phyloP scores from a whole-genome alignment of 192 early-diverging fungal species.

The Gryganskiella cystojenkinii region DNA sequence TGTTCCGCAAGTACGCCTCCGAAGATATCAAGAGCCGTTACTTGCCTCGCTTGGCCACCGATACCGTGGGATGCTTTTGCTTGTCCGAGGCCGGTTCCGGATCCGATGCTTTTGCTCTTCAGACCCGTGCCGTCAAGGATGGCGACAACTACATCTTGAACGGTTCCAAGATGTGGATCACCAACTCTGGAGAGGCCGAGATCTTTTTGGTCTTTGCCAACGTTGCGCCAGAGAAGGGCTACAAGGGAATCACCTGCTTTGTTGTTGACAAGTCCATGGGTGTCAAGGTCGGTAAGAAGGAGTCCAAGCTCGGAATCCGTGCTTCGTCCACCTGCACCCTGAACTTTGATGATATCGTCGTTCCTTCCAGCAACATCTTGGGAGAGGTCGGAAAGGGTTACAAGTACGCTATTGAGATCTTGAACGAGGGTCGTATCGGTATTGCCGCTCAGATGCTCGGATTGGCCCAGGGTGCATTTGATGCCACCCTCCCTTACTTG shows the following conservation, averaged over 20 bases:
- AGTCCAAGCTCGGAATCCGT: slow-evolving; percentile 97
- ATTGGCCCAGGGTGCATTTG: slow-evolving; percentile 93
- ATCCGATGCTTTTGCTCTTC: slow-evolving; percentile 92
- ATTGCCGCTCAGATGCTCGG: slow-evolving; percentile 99
- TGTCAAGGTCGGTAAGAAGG: slow-evolving; percentile 94
- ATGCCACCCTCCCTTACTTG: slow-evolving; percentile 88
- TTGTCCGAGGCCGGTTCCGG: slow-evolving; percentile 94
- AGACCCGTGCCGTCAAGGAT: slow-evolving; percentile 85
- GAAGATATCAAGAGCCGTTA: slow-evolving; percentile 83
- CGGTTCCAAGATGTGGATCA: slow-evolving; percentile 94
- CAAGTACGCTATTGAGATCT: slow-evolving; percentile 97
- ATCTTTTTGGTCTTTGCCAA: slow-evolving; percentile 99
- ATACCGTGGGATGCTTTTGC: slow-evolving; percentile 94
- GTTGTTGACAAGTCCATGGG: slow-evolving; percentile 94
- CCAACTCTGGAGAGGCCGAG: slow-evolving; percentile 95
- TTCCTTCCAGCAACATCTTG: slow-evolving; percentile 88
- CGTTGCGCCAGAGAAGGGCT: slow-evolving; percentile 91
- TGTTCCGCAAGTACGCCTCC: slow-evolving; percentile 86
- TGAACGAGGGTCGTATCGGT: slow-evolving; percentile 98
- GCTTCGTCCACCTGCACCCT: slow-evolving; percentile 95
- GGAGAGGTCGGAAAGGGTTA: slow-evolving; percentile 97
- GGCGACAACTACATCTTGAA: slow-evolving; percentile 92
- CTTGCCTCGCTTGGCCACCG: slow-evolving; percentile 83
- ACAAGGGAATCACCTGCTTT: slow-evolving; percentile 98
- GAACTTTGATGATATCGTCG: slow-evolving; percentile 90